These are phyloP conservation scores for Claviceps pazoutovae DNA, from an alignment of 2,329 filamentous ascomycete genomes.

Conservation along the genomic window DNA sequence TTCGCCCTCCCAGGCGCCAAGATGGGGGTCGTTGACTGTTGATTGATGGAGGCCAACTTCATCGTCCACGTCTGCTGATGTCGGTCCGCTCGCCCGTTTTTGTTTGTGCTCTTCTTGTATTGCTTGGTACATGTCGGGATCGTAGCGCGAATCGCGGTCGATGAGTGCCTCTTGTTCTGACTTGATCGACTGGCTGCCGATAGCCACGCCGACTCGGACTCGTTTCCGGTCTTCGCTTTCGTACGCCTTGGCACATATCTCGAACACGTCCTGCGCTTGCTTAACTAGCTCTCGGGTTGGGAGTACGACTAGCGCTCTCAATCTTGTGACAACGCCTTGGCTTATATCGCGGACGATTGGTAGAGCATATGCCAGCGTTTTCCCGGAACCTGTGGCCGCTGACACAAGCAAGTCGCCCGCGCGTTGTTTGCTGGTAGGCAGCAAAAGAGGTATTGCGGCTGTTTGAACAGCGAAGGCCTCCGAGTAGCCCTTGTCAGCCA, in stretches of 20 bases:
- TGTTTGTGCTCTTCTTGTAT: conserved; percentile 13
- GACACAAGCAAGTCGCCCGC: conserved; percentile 76
- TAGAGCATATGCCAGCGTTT: conserved; percentile 82
- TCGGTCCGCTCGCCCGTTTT: conserved; percentile 4
- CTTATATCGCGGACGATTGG: conserved; percentile 71
- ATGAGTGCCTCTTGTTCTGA: conserved; percentile 40
- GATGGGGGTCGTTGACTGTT: conserved; percentile 15
- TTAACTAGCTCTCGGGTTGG: conserved; percentile 83
- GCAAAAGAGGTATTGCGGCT: conserved; percentile 58
- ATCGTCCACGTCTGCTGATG: conserved; percentile 8
- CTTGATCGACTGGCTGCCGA: conserved; percentile 66
- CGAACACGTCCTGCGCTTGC: conserved; percentile 68
- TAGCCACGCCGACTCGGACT: conserved; percentile 65
- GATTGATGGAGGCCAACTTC: conserved; percentile 7
- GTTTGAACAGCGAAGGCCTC: conserved; percentile 32
- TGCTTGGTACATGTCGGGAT: conserved; percentile 39
- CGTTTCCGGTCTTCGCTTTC: conserved; percentile 43
- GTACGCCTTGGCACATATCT: conserved; percentile 54
- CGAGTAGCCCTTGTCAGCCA: conserved; percentile 43
- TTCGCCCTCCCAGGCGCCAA: conserved; percentile 29
- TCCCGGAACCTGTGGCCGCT: conserved; percentile 88
- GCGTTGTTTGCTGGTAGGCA: conserved; percentile 47
- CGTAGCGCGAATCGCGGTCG: conserved; percentile 40
- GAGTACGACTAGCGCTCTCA: conserved; percentile 73
- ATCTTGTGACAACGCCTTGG: conserved; percentile 44